Evolutionary conservation across 1,139 yeast genomes (phyloP), one percentile per base, ranked within the genome.

Genomic region (Geotrichum aggregatum): DNA sequence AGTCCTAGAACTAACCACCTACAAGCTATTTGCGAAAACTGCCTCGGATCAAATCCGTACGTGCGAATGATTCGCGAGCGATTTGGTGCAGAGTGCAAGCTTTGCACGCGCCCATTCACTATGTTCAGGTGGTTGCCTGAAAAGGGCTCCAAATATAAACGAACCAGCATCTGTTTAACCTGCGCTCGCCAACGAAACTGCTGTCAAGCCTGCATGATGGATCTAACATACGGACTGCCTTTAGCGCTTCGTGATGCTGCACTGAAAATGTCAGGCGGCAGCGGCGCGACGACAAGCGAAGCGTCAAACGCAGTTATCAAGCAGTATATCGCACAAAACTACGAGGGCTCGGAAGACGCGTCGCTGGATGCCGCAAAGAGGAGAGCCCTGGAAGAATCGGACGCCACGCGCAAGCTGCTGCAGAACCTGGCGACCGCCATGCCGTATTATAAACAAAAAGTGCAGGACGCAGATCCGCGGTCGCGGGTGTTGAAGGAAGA

Each of bases 121-220:
- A 83, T 84, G 3, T 89, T 80, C 65, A 76, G 85, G 57, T 88
- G 96, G 95, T 77, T 61, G 33, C 70, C 72, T 1, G 63, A 63
- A 21, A 57, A 62, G 21, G 61, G 51, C 49, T 41, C 44, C 13
- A 52, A 57, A 44, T 50, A 56, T 36, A 50, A 54, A 24, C 58
- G 56, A 34, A 69, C 73, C 1, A 53, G 59, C 16, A 78, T 88
- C 21, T 89, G 98, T 67, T 66, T 72, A 38, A 82, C 91, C 0
- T 92, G 98, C 69, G 83, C 97, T 1, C 72, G 81, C 42, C 79
- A 84, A 46, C 77, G 84, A 58, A 84, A 87, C 68, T 85, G 95
- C 59, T 92, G 98, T 64, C 98, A 92, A 66, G 71, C 82, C 21
- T 92, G 98, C 66, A 78, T 88, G 80, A 69, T 86, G 42, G 98